Evolutionary conservation across 331 rosid species (phyloP).

Genomic region (Rhamnella rubrinervis): DNA sequence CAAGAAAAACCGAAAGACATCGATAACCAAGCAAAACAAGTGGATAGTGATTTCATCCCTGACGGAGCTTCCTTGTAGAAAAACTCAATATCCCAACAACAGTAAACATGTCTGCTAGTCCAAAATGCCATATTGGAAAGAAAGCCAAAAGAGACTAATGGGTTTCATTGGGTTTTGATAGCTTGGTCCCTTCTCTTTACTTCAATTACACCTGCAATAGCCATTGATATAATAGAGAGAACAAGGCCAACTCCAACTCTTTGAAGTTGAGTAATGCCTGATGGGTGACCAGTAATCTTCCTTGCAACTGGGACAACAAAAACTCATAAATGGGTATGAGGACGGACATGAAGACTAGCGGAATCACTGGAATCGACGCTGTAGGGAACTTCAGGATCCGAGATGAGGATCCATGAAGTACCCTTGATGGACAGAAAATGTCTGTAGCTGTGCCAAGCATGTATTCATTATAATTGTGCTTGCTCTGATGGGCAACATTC

Average conservation of each 20-base stretch:
- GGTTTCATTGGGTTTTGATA: constrained; percentile 65
- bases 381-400: constrained; percentile 34
- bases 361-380: constrained; percentile 55
- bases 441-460: constrained; percentile 53
- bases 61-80: constrained; percentile 75
- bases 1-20: constrained; percentile 37
- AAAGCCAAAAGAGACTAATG: constrained; percentile 70
- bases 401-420: constrained; percentile 40
- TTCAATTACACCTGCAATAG: constrained; percentile 54
- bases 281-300: constrained; percentile 45
- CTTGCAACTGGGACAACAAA: constrained; percentile 38
- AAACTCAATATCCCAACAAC: constrained; percentile 66
- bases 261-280: constrained; percentile 65
- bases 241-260: constrained; percentile 68
- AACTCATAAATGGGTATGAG: constrained; percentile 53
- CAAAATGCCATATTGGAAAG: constrained; percentile 60
- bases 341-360: constrained; percentile 51
- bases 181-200: constrained; percentile 55
- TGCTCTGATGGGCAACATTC: constrained; percentile 33
- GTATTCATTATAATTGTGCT: constrained; percentile 59
- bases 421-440: constrained; percentile 57
- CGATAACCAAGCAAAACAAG: constrained; percentile 45
- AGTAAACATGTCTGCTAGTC: constrained; percentile 72
- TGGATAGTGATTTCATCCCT: constrained; percentile 46
- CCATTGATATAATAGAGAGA: constrained; percentile 68